These are phyloP conservation scores for Lepiota subincarnata DNA, from an alignment of 768 basidiomycete species.

Conservation along the genomic window DNA sequence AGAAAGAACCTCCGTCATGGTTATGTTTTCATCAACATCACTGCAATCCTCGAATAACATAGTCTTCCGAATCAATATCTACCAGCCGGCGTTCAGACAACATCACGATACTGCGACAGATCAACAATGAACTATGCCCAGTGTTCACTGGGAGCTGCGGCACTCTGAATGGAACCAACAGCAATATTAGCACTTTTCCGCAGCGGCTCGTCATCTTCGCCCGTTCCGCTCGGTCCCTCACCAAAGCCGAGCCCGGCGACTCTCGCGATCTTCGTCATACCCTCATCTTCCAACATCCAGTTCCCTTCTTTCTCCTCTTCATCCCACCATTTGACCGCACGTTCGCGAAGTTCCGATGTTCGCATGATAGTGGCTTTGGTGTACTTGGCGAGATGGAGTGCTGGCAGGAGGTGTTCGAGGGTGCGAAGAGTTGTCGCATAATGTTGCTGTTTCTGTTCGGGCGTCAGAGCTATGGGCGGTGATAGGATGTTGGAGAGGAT, in stretches of 20 bases:
- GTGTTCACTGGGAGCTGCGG: constrained; percentile 13
- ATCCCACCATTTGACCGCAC: constrained; percentile 54
- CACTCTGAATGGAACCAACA: constrained; percentile 8
- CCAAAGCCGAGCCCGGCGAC: constrained; percentile 41
- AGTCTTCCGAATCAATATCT: too few species aligned
- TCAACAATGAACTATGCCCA: constrained; percentile 6
- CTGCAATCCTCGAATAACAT: too few species aligned
- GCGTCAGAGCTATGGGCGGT: constrained; percentile 23
- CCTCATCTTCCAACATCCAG: constrained; percentile 43
- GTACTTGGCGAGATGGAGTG: constrained; percentile 53
- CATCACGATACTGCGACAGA: too few species aligned
- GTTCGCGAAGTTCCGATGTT: constrained; percentile 40
- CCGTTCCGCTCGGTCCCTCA: constrained; percentile 14
- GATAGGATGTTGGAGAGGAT: constrained; percentile 24
- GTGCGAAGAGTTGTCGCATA: constrained; percentile 17
- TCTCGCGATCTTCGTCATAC: constrained; percentile 43
- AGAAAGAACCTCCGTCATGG: too few species aligned
- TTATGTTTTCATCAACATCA: too few species aligned
- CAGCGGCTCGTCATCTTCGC: constrained; percentile 8
- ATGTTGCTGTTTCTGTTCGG: constrained; percentile 9
- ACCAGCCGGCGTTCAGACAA: too few species aligned
- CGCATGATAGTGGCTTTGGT: constrained; percentile 56
- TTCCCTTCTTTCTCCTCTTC: constrained; percentile 49
- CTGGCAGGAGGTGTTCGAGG: constrained; percentile 35
- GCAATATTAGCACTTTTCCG: constrained; percentile 10